phyloP scores from a whole-genome alignment of 2,329 filamentous ascomycete species.

The Alternaria postmessia region DNA sequence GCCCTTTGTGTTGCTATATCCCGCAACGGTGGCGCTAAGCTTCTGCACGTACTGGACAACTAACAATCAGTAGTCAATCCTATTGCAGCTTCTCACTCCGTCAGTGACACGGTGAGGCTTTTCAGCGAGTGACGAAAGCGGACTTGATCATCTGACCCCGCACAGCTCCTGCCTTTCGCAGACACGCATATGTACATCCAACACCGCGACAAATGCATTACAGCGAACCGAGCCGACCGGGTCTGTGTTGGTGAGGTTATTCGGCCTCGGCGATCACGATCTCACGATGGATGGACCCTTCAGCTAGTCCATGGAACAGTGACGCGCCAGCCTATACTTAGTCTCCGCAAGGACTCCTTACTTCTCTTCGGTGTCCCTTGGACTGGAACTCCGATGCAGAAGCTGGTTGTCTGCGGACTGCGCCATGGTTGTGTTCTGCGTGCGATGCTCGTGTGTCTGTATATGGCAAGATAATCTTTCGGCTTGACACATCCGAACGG shows the following conservation, averaged over 20 bases:
- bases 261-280: constrained; percentile 11
- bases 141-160: constrained; percentile 8
- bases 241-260: constrained; percentile 1
- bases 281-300: constrained; percentile 15
- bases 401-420: not conserved
- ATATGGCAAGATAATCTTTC: not conserved
- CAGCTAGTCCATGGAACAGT: constrained; percentile 1
- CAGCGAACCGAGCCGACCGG: not conserved
- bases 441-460: not conserved
- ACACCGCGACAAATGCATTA: not conserved
- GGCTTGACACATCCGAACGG: not conserved
- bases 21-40: constrained; percentile 6
- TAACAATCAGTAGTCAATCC: constrained; percentile 4
- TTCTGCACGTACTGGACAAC: not conserved
- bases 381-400: not conserved
- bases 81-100: not conserved
- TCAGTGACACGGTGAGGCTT: constrained; percentile 7
- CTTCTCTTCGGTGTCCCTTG: not conserved
- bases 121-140: constrained; percentile 4
- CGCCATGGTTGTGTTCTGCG: not conserved
- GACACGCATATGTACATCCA: constrained; percentile 3
- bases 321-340: constrained; percentile 8
- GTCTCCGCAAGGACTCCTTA: constrained; percentile 2
- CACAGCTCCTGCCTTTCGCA: constrained; percentile 3
- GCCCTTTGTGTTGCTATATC: not conserved